These are phyloP conservation scores for Aspergillus cristatus DNA, from an alignment of 495 filamentous ascomycete species.

Conservation along the genomic window DNA sequence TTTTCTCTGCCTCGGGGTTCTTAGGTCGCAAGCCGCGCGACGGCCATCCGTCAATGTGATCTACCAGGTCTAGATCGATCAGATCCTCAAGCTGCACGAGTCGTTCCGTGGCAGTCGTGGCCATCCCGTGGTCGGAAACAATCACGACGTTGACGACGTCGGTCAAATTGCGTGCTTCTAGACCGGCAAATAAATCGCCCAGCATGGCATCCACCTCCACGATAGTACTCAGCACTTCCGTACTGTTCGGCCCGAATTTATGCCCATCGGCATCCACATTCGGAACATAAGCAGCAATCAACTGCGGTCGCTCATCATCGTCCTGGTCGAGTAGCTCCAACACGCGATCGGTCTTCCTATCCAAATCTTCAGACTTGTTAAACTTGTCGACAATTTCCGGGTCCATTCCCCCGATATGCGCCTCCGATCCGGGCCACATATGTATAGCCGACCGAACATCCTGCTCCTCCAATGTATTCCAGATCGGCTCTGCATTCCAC, in stretches of 20 bases:
- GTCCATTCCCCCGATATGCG: conserved; percentile 53
- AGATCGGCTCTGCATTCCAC: conserved; percentile 92
- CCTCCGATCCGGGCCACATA: conserved; percentile 98
- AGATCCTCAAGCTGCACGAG: conserved; percentile 90
- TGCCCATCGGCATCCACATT: conserved; percentile 84
- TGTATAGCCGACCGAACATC: conserved; percentile 73
- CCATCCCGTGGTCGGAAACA: conserved; percentile 99
- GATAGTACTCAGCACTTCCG: conserved; percentile 72
- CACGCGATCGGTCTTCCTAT: conserved; percentile 66
- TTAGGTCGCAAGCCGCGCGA: conserved; percentile 79
- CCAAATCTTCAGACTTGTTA: conserved; percentile 65
- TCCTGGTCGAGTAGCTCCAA: conserved; percentile 72
- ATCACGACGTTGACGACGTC: conserved; percentile 89
- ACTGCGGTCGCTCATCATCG: conserved; percentile 57
- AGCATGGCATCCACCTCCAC: conserved; percentile 70
- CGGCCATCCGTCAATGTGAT: conserved; percentile 91
- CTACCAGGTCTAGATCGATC: conserved; percentile 61
- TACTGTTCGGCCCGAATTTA: conserved; percentile 85
- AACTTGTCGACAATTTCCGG: conserved; percentile 74
- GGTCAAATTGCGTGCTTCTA: conserved; percentile 76
- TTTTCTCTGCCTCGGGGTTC: conserved; percentile 45
- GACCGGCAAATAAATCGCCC: conserved; percentile 58
- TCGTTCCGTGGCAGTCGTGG: conserved; percentile 72
- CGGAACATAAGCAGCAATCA: conserved; percentile 91
- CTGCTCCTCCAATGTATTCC: conserved; percentile 80